These are phyloP conservation scores for Penicillium silybi DNA, from an alignment of 495 filamentous ascomycete species.

Conservation along the genomic window DNA sequence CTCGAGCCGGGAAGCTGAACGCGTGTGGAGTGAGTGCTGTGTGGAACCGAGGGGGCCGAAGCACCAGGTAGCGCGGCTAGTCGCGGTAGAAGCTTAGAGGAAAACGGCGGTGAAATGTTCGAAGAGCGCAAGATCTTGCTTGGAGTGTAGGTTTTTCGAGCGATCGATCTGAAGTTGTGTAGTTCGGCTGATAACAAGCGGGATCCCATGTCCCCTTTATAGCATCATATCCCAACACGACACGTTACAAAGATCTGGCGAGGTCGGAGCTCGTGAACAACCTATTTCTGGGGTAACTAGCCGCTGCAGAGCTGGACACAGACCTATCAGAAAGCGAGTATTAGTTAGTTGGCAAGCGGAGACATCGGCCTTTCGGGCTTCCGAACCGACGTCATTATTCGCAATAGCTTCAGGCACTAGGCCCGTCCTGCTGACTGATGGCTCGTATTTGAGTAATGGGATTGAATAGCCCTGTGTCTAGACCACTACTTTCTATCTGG, in stretches of 20 bases:
- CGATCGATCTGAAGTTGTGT: background rate
- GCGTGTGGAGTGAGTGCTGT: background rate
- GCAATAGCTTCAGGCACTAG: conserved; percentile 2
- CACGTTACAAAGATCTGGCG: background rate
- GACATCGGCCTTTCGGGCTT: conserved; percentile 11
- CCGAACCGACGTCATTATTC: conserved; percentile 2
- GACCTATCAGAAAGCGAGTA: conserved; percentile 16
- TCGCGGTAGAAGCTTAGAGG: background rate
- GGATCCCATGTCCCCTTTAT: conserved; percentile 1
- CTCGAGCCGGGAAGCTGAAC: background rate
- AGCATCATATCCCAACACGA: background rate
- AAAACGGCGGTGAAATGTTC: background rate
- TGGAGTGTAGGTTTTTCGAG: background rate
- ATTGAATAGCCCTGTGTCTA: background rate
- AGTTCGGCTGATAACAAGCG: background rate
- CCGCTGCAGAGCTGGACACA: background rate
- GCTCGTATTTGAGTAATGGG: conserved; percentile 3
- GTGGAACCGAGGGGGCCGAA: background rate
- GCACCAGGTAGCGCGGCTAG: background rate
- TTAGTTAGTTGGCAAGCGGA: conserved; percentile 8
- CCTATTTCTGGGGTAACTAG: background rate
- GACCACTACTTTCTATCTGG: background rate
- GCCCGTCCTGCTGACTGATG: conserved; percentile 18
- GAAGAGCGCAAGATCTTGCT: background rate
- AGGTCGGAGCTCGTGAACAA: background rate